phyloP scores from a whole-genome alignment of 176 grass and related monocot species.

The Cymbopogon citratus region DNA sequence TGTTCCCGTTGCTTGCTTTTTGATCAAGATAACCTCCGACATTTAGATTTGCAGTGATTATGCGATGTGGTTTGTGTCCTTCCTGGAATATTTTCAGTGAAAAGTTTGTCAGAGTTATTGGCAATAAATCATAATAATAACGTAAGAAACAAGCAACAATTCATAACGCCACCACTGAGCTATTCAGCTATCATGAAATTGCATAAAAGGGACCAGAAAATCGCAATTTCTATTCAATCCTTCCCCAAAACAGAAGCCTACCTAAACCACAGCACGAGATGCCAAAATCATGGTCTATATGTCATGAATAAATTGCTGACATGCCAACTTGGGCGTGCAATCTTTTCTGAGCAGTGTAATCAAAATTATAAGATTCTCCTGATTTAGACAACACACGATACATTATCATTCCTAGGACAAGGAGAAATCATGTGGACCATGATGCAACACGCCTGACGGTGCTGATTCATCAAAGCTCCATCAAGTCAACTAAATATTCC shows the following conservation, averaged over 20 bases:
- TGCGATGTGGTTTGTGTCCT: constrained; percentile 89
- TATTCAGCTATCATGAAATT: not conserved
- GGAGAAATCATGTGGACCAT: not conserved
- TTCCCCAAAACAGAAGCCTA: not conserved
- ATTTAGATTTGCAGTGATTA: constrained; percentile 83
- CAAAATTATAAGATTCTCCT: constrained; percentile 13
- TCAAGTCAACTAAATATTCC: constrained; percentile 17
- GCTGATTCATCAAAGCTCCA: not conserved
- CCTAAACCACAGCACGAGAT: not conserved
- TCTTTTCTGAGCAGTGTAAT: not conserved
- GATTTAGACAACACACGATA: not conserved
- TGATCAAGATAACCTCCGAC: constrained; percentile 57
- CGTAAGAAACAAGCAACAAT: constrained; percentile 2
- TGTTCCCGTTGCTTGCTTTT: constrained; percentile 86
- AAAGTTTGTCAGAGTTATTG: not conserved
- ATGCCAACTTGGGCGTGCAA: not conserved
- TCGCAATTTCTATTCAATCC: not conserved
- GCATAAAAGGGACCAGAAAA: not conserved
- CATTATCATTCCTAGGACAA: not conserved
- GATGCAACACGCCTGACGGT: not conserved
- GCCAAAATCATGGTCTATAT: not conserved
- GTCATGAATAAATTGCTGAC: not conserved
- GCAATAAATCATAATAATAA: not conserved
- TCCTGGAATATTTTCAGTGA: constrained; percentile 41
- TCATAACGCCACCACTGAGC: not conserved